Conservation (phyloP, 1,284 basidiomycete species). For the Ustilago trichophora region DNA sequence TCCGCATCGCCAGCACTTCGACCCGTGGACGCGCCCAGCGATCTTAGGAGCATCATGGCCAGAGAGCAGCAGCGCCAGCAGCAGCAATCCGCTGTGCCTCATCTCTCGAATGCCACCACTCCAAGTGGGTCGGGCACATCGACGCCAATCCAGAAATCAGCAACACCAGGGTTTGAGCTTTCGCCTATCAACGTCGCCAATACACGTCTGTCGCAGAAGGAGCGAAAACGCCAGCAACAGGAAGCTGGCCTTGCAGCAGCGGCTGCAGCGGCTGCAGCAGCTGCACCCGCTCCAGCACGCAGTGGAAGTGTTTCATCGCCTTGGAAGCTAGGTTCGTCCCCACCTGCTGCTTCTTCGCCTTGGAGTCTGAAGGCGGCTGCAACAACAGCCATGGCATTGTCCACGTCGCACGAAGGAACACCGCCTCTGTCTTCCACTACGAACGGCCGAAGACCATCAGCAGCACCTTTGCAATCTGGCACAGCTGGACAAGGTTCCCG, state of each 20-base stretch:
- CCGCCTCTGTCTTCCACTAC: slow-evolving; percentile 12
- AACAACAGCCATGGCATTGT: slow-evolving; percentile 34
- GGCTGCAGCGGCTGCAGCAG: too few species aligned
- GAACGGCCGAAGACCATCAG: slow-evolving; percentile 26
- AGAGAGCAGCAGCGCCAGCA: slow-evolving; percentile 64
- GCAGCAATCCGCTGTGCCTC: slow-evolving; percentile 8
- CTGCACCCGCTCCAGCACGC: slow-evolving; percentile 11
- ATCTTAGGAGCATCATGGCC: slow-evolving; percentile 86
- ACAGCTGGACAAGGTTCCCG: slow-evolving; percentile 4
- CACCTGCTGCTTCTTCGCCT: slow-evolving; percentile 1
- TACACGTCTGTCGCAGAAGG: slow-evolving; percentile 59
- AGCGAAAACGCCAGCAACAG: slow-evolving; percentile 58
- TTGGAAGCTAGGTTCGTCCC: slow-evolving; percentile 33
- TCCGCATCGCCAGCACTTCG: slow-evolving; percentile 24
- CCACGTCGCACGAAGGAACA: slow-evolving; percentile 26
- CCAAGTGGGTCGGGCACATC: slow-evolving; percentile 38
- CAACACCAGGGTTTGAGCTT: slow-evolving; percentile 21
- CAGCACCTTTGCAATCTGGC: slow-evolving; percentile 26
- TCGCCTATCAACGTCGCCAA: slow-evolving; percentile 41
- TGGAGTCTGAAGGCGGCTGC: slow-evolving; percentile 5
- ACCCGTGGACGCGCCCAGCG: slow-evolving; percentile 60
- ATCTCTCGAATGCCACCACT: slow-evolving; percentile 21
- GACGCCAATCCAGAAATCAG: slow-evolving; percentile 24
- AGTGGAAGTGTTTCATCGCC: slow-evolving; percentile 36
- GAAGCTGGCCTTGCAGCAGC: slow-evolving; percentile 27